Conservation (phyloP, 2,329 filamentous ascomycete genomes). For the Pezicula carpinea region DNA sequence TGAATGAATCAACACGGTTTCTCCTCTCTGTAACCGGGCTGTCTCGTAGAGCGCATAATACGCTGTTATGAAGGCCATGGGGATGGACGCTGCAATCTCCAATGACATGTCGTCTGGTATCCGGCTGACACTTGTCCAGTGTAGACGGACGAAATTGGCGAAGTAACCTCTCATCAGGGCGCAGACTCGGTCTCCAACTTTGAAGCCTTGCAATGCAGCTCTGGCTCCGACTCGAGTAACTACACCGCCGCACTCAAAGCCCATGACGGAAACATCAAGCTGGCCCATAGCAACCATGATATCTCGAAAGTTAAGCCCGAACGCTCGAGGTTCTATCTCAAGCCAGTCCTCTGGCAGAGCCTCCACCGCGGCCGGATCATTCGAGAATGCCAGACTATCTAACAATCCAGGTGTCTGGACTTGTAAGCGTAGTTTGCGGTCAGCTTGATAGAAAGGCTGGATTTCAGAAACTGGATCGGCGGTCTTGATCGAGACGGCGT, state of each 20-base stretch:
- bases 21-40: constrained; percentile 9
- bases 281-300: constrained; percentile 29
- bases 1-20: constrained; percentile 29
- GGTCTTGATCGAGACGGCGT: background rate
- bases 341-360: constrained; percentile 22
- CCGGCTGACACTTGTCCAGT: constrained; percentile 13
- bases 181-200: constrained; percentile 13
- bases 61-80: constrained; percentile 11
- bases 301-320: constrained; percentile 42
- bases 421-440: background rate
- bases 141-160: constrained; percentile 25
- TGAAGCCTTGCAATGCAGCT: background rate
- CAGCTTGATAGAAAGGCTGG: background rate
- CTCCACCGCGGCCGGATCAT: constrained; percentile 8
- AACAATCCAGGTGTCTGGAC: constrained; percentile 10
- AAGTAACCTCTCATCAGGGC: constrained; percentile 25
- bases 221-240: constrained; percentile 8
- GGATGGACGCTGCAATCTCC: constrained; percentile 12
- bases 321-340: constrained; percentile 31
- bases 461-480: background rate
- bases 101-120: constrained; percentile 10
- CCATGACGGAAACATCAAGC: constrained; percentile 5
- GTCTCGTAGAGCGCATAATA: constrained; percentile 12
- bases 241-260: constrained; percentile 9
- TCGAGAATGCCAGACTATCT: constrained; percentile 10